These are phyloP conservation scores for Epichloe gansuensis DNA, from an alignment of 2,329 filamentous ascomycete genomes.

Conservation along the genomic window DNA sequence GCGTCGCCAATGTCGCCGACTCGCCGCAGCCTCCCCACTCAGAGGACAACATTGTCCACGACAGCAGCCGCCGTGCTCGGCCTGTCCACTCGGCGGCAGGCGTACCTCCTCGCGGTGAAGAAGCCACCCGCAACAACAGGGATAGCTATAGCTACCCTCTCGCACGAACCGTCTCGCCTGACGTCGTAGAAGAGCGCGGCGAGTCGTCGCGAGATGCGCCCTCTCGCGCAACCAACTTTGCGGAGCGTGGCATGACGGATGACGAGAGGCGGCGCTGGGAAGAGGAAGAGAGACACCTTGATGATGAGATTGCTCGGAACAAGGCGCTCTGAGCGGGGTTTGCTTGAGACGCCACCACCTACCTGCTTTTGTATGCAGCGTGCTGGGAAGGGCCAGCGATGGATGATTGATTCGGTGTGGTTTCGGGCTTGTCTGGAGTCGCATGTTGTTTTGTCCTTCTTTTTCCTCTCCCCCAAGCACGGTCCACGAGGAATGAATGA, in stretches of 20 bases:
- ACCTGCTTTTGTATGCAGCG: not conserved
- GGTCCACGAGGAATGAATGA: not conserved
- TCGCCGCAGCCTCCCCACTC: conserved; percentile 32
- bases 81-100: not conserved
- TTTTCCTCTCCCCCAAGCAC: not conserved
- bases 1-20: conserved; percentile 22
- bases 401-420: too few relatives aligned
- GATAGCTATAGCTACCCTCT: too few relatives aligned
- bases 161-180: too few relatives aligned
- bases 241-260: conserved; percentile 49
- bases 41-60: conserved; percentile 23
- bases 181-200: not conserved
- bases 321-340: conserved; percentile 22
- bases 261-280: conserved; percentile 31
- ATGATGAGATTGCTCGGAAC: conserved; percentile 35
- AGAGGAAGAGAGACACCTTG: conserved; percentile 45
- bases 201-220: conserved; percentile 15
- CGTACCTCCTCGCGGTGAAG: not conserved
- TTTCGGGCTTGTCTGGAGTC: too few relatives aligned
- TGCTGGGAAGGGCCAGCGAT: too few relatives aligned
- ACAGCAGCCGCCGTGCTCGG: not conserved
- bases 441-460: not conserved
- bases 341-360: too few relatives aligned
- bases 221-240: conserved; percentile 33
- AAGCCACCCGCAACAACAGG: not conserved